Evolutionary conservation across 495 filamentous ascomycete genomes (phyloP).

Genomic region (Amorphotheca resinae): DNA sequence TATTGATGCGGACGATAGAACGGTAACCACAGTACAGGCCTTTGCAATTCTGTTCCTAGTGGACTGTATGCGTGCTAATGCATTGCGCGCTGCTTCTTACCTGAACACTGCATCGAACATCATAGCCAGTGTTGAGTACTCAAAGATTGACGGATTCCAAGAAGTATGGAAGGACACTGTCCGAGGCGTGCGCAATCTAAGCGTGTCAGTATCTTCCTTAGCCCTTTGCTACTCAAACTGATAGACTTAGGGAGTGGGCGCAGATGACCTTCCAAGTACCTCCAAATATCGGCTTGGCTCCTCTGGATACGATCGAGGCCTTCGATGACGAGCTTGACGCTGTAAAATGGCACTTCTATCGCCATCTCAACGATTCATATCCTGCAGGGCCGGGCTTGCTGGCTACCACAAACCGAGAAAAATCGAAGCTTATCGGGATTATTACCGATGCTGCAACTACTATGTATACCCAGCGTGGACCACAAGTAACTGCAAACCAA

Average conservation of each 20-base stretch:
- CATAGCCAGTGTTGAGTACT: constrained; percentile 2
- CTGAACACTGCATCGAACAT: constrained; percentile 20
- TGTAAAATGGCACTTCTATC: constrained; percentile 17
- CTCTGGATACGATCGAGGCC: constrained; percentile 6
- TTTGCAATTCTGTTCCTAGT: constrained; percentile 27
- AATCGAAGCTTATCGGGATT: constrained; percentile 24
- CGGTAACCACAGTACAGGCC: constrained; percentile 23
- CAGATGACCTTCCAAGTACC: constrained; percentile 19
- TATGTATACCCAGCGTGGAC: constrained; percentile 23
- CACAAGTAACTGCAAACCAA: constrained; percentile 17
- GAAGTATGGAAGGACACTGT: constrained; percentile 17
- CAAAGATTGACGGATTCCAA: constrained; percentile 6
- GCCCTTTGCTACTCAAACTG: neutral
- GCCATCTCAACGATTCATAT: constrained; percentile 12
- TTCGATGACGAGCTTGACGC: constrained; percentile 9
- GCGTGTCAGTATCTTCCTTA: constrained; percentile 12
- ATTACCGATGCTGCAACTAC: constrained; percentile 22
- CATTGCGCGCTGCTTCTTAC: constrained; percentile 24
- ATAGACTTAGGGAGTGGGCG: constrained; percentile 19
- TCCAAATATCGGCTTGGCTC: neutral
- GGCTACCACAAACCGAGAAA: constrained; percentile 18
- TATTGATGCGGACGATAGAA: constrained; percentile 16
- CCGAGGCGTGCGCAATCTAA: constrained; percentile 16
- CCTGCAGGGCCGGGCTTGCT: constrained; percentile 12
- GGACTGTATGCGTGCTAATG: constrained; percentile 22